Percentiles rank a stretch among this genome's conserved stretches.
Evolutionary conservation across 1,139 yeast species (phyloP).

Genomic region (Kodamaea ohmeri): DNA sequence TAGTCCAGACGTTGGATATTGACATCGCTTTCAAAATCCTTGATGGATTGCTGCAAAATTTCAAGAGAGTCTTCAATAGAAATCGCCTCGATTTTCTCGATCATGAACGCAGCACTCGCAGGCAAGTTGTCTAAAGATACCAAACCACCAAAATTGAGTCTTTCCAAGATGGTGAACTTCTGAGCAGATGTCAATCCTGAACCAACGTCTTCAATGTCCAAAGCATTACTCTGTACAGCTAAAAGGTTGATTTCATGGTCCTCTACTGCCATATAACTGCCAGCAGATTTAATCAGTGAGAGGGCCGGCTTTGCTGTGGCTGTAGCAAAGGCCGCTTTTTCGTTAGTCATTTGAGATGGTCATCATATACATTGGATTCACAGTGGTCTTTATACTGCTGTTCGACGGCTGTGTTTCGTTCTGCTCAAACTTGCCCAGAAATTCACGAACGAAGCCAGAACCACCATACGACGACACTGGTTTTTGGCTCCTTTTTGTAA

Average conservation of each 20-base stretch:
- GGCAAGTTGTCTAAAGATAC: slow-evolving; percentile 31
- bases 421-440: neutral
- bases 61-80: slow-evolving; percentile 18
- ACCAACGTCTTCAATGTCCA: slow-evolving; percentile 30
- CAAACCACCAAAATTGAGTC: slow-evolving; percentile 28
- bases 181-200: slow-evolving; percentile 25
- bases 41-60: slow-evolving; percentile 18
- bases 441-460: too few relatives aligned
- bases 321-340: neutral
- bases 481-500: too few relatives aligned
- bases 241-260: slow-evolving; percentile 11
- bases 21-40: slow-evolving; percentile 23
- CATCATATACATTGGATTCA: too few relatives aligned
- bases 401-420: too few relatives aligned
- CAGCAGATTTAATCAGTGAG: neutral
- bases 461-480: too few relatives aligned
- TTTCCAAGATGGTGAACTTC: slow-evolving; percentile 24
- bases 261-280: slow-evolving; percentile 11
- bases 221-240: slow-evolving; percentile 15
- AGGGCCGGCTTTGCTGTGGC: too few relatives aligned
- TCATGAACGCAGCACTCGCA: slow-evolving; percentile 20
- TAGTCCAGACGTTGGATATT: slow-evolving; percentile 21
- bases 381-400: neutral
- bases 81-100: slow-evolving; percentile 20
- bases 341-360: neutral